phyloP scores from a whole-genome alignment of 805 yeast species.

The Kodamaea lidongshanica region DNA sequence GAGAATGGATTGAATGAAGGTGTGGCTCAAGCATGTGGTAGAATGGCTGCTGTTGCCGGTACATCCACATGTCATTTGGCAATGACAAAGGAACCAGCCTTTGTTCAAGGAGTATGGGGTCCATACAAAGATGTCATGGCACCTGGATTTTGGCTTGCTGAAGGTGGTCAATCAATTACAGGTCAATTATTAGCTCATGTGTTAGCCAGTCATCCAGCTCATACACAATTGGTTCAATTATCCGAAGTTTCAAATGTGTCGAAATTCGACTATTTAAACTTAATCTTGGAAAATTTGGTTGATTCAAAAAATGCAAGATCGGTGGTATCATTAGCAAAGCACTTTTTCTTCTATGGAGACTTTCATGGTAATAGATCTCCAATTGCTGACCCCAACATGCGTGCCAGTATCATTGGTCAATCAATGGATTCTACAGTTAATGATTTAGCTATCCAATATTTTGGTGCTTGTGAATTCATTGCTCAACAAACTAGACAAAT shows the following conservation, averaged over 20 bases:
- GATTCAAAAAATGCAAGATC: constrained; percentile 55
- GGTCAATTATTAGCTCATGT: constrained; percentile 92
- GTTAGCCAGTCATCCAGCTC: constrained; percentile 83
- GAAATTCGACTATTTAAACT: constrained; percentile 77
- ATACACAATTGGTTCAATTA: constrained; percentile 57
- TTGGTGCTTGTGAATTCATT: constrained; percentile 94
- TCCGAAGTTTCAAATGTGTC: constrained; percentile 67
- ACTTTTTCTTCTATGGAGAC: constrained; percentile 91
- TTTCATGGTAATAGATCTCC: constrained; percentile 96
- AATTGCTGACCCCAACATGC: constrained; percentile 92
- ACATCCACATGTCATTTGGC: constrained; percentile 96
- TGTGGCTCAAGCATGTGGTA: constrained; percentile 63
- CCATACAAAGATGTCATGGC: constrained; percentile 92
- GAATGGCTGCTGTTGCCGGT: constrained; percentile 97
- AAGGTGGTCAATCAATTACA: constrained; percentile 98
- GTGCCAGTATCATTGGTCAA: constrained; percentile 87
- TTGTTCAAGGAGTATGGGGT: constrained; percentile 98
- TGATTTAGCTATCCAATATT: constrained; percentile 76
- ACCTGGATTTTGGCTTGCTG: constrained; percentile 90
- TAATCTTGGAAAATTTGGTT: constrained; percentile 61
- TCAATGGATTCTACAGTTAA: constrained; percentile 85
- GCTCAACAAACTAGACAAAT: constrained; percentile 97
- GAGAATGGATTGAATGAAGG: constrained; percentile 38
- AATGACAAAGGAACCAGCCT: constrained; percentile 74
- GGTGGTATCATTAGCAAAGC: constrained; percentile 74